A percentile compares a stretch with the other conserved stretches of the same genome.
Evolutionary conservation across 2,329 filamentous ascomycete genomes (phyloP).

Genomic region (Clonostachys chloroleuca): DNA sequence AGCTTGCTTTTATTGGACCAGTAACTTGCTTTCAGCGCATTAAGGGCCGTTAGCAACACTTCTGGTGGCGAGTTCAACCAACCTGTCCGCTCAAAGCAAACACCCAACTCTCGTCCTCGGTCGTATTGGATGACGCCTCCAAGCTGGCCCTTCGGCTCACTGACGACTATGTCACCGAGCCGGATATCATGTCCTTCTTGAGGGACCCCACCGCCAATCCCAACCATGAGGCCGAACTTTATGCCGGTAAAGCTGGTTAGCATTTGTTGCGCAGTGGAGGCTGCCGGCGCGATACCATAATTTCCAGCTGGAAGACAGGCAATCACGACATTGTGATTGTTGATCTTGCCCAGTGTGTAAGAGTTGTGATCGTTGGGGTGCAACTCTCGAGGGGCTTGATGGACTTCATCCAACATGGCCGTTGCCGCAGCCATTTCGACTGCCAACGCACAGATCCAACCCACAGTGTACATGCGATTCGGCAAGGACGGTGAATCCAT

Average conservation of each 20-base stretch:
- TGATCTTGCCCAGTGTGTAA: slow-evolving; percentile 19
- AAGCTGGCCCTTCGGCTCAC: background rate
- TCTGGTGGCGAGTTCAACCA: slow-evolving; percentile 1
- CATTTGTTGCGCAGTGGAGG: slow-evolving; percentile 16
- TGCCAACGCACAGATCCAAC: background rate
- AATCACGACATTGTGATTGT: slow-evolving; percentile 8
- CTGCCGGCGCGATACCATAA: slow-evolving; percentile 15
- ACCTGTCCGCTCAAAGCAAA: slow-evolving; percentile 1
- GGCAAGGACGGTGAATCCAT: too few species aligned
- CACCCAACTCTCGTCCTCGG: slow-evolving; percentile 4
- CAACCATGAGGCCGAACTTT: slow-evolving; percentile 20
- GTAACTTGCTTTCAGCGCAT: background rate
- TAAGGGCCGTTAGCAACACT: background rate
- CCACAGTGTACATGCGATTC: background rate
- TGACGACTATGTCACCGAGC: slow-evolving; percentile 28
- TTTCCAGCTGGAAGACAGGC: slow-evolving; percentile 14
- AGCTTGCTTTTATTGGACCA: background rate
- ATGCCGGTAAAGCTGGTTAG: slow-evolving; percentile 17
- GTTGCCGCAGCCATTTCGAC: background rate
- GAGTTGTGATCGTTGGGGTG: slow-evolving; percentile 15
- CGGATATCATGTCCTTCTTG: slow-evolving; percentile 23
- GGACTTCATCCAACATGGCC: background rate
- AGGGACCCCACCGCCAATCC: slow-evolving; percentile 23
- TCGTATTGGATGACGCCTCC: slow-evolving; percentile 6
- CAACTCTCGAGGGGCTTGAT: slow-evolving; percentile 2